Evolutionary conservation across 805 yeast genomes (phyloP).

Genomic region (Wickerhamiella alocasiicola): DNA sequence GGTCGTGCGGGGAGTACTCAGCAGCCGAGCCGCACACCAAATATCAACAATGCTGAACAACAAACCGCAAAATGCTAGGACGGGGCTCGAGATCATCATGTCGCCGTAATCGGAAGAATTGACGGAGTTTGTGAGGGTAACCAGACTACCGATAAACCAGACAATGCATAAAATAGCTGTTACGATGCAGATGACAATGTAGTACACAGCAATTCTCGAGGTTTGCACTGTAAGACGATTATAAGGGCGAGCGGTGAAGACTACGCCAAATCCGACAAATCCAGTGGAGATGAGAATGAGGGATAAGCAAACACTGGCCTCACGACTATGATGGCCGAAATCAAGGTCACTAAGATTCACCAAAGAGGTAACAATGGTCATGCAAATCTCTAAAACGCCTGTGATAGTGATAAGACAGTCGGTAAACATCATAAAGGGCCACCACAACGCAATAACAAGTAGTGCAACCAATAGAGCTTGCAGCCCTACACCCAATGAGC

Average conservation of each 20-base stretch:
- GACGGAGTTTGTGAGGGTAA: neutral
- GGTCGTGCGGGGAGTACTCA: conserved; percentile 22
- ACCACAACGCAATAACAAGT: conserved; percentile 12
- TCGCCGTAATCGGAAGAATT: conserved; percentile 11
- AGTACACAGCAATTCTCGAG: conserved; percentile 15
- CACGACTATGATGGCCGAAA: conserved; percentile 7
- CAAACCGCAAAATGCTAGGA: conserved; percentile 17
- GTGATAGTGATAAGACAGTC: conserved; percentile 18
- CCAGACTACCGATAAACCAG: conserved; percentile 5
- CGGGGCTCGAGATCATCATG: conserved; percentile 19
- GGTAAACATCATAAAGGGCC: conserved; percentile 18
- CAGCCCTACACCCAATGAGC: neutral
- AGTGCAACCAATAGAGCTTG: conserved; percentile 8
- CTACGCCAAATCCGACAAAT: conserved; percentile 22
- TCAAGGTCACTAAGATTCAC: conserved; percentile 21
- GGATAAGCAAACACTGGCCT: conserved; percentile 16
- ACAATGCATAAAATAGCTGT: conserved; percentile 13
- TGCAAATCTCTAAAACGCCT: conserved; percentile 17
- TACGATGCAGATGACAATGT: conserved; percentile 11
- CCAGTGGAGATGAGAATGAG: conserved; percentile 18
- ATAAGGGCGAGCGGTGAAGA: conserved; percentile 16
- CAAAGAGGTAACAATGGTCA: conserved; percentile 18
- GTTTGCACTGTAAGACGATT: conserved; percentile 20
- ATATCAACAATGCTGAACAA: conserved; percentile 19
- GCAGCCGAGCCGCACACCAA: conserved; percentile 19